A percentile compares a stretch with the other conserved stretches of the same genome.
These are phyloP conservation scores for Wickerhamiella cacticola DNA, from an alignment of 805 yeast species.

Conservation along the genomic window DNA sequence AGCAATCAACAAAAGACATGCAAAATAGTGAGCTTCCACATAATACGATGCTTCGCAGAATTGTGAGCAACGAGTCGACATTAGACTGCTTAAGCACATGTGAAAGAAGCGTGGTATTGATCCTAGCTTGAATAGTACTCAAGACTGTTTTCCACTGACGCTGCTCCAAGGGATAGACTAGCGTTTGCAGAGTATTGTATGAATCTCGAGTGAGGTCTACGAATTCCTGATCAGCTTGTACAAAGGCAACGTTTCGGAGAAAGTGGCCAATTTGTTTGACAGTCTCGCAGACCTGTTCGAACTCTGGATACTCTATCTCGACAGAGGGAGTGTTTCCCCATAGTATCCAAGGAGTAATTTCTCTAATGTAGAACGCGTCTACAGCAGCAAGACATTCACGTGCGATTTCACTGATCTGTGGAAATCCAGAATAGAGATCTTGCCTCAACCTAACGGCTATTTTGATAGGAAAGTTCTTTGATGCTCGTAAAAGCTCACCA, in stretches of 20 bases:
- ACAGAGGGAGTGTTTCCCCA: constrained; percentile 5
- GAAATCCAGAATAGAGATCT: constrained; percentile 4
- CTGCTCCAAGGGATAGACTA: constrained; percentile 7
- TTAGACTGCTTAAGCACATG: constrained; percentile 1
- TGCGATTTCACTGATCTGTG: constrained; percentile 8
- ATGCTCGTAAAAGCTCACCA: background rate
- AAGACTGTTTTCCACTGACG: background rate
- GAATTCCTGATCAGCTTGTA: background rate
- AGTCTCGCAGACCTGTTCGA: background rate
- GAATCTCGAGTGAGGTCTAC: background rate
- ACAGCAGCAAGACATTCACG: constrained; percentile 9
- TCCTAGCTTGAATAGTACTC: background rate
- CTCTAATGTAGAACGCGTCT: constrained; percentile 9
- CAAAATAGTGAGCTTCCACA: constrained; percentile 16
- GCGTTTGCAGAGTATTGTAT: background rate
- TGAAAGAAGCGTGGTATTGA: constrained; percentile 3
- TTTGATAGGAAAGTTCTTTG: background rate
- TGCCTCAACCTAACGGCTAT: constrained; percentile 6
- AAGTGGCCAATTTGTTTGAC: constrained; percentile 2
- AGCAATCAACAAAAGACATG: constrained; percentile 1
- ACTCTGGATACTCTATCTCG: constrained; percentile 5
- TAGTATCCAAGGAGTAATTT: constrained; percentile 3
- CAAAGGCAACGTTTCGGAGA: background rate
- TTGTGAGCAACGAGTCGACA: constrained; percentile 2
- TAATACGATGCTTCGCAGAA: constrained; percentile 13